Evolutionary conservation across 768 basidiomycete species (phyloP), one percentile per base, ranked within the genome.

Genomic region (Boletales sp.): DNA sequence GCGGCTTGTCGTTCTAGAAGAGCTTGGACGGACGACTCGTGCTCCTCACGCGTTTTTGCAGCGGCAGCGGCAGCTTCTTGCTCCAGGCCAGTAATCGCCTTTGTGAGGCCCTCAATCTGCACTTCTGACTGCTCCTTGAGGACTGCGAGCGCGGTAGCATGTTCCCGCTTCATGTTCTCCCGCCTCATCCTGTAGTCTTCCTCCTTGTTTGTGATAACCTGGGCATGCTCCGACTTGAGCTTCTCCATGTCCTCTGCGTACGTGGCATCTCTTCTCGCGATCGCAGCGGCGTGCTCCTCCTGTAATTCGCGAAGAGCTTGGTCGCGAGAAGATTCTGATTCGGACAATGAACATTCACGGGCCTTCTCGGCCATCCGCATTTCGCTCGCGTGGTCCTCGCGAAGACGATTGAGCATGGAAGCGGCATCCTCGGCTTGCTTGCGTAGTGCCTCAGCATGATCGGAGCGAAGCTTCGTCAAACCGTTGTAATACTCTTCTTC

Each of bases 401-500:
- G 80, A 55, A 91, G 68, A 40, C 87, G 78, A 46, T 86, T 83
- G n/a, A 92, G 71, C 11, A 73, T 74, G 6, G 80, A 81, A 35
- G 80, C 72, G 17, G 78, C 71, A 49, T 91, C 85, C 5, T 74
- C 74, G 2, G 79, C 73, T 49, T 85, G 79, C 57, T 74, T 80
- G 54, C 80, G 79, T 50, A 92, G 71, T 21, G 80, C 74, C 53
- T 83, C 79, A 4, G 79, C 75, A 57, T 93, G 89, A 61, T 89
- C 85, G 13, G 64, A 72, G 38, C 89, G 86, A 42, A 92, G 78
- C 57, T 87, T 87, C 13, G 83, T 87, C 37, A 93, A 72, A 18
- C 82, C 83, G 50, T 90, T 83, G 64, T 90, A 89, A 59, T 90
- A 90, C 62, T 90, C 85, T 58, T 86, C 88, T 60, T 88, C 86